These are phyloP conservation scores for Monosporascus cannonballus DNA, from an alignment of 2,329 filamentous ascomycete species.

Conservation along the genomic window DNA sequence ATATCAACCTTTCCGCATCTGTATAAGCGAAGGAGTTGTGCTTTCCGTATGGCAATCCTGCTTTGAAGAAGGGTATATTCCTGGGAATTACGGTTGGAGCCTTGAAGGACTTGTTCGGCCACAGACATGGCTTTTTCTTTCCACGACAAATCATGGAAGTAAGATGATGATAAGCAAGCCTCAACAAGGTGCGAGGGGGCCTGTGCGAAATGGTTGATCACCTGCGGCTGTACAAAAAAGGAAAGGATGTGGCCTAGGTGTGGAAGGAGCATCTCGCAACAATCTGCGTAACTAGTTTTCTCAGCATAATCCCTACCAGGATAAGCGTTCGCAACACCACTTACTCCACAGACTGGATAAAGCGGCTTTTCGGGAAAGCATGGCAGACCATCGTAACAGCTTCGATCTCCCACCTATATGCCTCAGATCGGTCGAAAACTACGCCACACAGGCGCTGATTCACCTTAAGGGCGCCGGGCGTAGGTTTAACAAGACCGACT, in stretches of 20 bases:
- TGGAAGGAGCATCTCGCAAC: neutral
- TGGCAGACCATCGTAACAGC: no score
- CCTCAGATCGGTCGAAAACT: no score
- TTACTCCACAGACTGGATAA: neutral
- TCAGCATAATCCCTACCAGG: conserved; percentile 1
- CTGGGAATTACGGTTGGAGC: neutral
- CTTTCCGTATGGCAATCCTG: neutral
- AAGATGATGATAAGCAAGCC: conserved; percentile 1
- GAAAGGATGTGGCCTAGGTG: neutral
- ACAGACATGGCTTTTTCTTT: neutral
- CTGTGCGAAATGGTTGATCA: neutral
- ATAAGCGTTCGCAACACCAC: neutral
- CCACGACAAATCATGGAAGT: conserved; percentile 2
- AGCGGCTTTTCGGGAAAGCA: no score
- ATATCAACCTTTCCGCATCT: neutral
- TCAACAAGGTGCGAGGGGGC: conserved; percentile 1
- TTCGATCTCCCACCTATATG: no score
- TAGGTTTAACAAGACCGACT: no score
- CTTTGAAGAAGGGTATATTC: neutral
- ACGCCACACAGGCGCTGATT: no score
- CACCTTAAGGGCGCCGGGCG: no score
- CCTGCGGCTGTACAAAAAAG: neutral
- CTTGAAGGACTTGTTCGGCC: neutral
- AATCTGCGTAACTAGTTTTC: neutral
- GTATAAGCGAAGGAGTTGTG: neutral